A percentile compares a stretch with the other conserved stretches of the same genome.
These are phyloP conservation scores for Parasitella parasitica DNA, from an alignment of 371 early-diverging fungal species.

Conservation along the genomic window DNA sequence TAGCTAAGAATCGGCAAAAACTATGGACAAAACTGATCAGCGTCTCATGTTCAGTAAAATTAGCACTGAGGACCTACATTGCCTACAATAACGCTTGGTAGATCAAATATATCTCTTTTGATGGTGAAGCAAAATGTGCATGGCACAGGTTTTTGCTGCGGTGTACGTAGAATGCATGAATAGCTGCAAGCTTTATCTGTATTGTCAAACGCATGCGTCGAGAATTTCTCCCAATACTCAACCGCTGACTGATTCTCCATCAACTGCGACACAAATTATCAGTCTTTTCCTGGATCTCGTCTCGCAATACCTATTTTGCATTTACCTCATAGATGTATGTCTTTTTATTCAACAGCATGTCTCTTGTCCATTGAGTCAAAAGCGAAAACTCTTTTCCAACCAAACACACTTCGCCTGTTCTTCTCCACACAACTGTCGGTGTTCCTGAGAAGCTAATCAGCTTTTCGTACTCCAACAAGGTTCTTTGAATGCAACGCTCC, in stretches of 20 bases:
- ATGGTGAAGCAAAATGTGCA: slow-evolving; percentile 93
- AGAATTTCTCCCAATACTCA: slow-evolving; percentile 92
- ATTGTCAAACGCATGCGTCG: slow-evolving; percentile 87
- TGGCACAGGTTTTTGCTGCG: slow-evolving; percentile 69
- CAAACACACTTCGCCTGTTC: slow-evolving; percentile 89
- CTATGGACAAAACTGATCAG: slow-evolving; percentile 20
- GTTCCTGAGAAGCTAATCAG: slow-evolving; percentile 86
- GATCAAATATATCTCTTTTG: slow-evolving; percentile 90
- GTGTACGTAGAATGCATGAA: slow-evolving; percentile 72
- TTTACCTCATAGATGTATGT: slow-evolving; percentile 68
- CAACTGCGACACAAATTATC: too few relatives aligned
- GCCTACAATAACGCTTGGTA: slow-evolving; percentile 85
- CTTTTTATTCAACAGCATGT: slow-evolving; percentile 72
- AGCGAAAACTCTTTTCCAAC: slow-evolving; percentile 93
- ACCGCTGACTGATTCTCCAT: slow-evolving; percentile 91
- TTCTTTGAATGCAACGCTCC: slow-evolving; percentile 92
- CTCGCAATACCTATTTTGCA: too few relatives aligned
- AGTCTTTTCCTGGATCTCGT: too few relatives aligned
- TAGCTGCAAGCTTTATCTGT: slow-evolving; percentile 76
- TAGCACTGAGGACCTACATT: too few relatives aligned
- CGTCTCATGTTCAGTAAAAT: too few relatives aligned
- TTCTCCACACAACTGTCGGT: slow-evolving; percentile 92
- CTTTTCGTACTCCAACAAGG: slow-evolving; percentile 63
- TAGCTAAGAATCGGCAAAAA: slow-evolving; percentile 50
- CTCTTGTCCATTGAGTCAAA: slow-evolving; percentile 85